phyloP scores from a whole-genome alignment of 768 basidiomycete species.

The Gymnopilus junonius region DNA sequence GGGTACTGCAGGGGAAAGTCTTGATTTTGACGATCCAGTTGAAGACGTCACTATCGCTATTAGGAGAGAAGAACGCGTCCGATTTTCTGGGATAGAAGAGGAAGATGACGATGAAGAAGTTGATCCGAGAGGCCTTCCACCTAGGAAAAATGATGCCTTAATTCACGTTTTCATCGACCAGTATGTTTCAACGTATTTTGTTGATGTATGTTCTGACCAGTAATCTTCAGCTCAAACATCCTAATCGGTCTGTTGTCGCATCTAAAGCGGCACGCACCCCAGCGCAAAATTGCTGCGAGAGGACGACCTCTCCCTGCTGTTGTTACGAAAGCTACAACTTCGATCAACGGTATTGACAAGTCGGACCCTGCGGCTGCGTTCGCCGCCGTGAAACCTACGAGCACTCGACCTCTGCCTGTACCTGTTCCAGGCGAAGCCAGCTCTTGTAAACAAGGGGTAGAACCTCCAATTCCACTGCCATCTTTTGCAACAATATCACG shows the following conservation, averaged over 20 bases:
- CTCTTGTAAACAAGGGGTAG: slow-evolving; percentile 4
- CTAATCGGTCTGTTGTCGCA: slow-evolving; percentile 81
- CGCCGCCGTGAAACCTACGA: slow-evolving; percentile 24
- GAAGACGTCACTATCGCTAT: slow-evolving; percentile 5
- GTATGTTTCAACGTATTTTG: slow-evolving; percentile 38
- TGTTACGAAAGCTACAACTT: slow-evolving; percentile 15
- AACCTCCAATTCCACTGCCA: slow-evolving; percentile 39
- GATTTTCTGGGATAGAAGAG: slow-evolving; percentile 17
- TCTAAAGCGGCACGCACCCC: slow-evolving; percentile 48
- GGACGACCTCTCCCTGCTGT: slow-evolving; percentile 21
- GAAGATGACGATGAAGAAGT: slow-evolving; percentile 36
- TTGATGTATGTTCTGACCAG: slow-evolving; percentile 16
- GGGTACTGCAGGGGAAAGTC: slow-evolving; percentile 18
- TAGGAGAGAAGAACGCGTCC: background rate
- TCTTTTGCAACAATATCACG: slow-evolving; percentile 43
- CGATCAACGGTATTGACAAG: slow-evolving; percentile 9
- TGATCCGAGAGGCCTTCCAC: slow-evolving; percentile 39
- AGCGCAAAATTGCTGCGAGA: slow-evolving; percentile 11
- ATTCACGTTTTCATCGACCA: slow-evolving; percentile 63
- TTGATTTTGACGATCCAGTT: slow-evolving; percentile 16
- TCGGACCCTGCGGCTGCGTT: slow-evolving; percentile 20
- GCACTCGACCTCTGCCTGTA: slow-evolving; percentile 24
- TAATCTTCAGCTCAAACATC: slow-evolving; percentile 78
- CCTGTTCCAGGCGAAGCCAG: slow-evolving; percentile 11
- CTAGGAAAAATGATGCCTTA: slow-evolving; percentile 36